These are phyloP conservation scores for Tylopilus sp. DNA, from an alignment of 768 basidiomycete genomes.

Conservation along the genomic window DNA sequence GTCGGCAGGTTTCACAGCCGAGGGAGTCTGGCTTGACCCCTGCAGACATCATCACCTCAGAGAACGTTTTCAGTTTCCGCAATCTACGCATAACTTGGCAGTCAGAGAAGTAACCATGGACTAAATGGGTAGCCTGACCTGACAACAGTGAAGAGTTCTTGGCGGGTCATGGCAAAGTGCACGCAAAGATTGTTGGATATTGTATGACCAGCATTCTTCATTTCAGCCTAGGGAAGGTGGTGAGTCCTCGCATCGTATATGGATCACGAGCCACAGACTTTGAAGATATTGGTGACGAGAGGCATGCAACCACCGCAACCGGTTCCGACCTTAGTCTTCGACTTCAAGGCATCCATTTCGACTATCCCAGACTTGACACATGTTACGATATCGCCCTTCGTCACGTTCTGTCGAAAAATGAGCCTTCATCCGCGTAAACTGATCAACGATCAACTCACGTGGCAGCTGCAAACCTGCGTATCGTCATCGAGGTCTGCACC, in stretches of 20 bases:
- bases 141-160: slow-evolving; percentile 64
- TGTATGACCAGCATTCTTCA: slow-evolving; percentile 61
- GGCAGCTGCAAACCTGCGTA: slow-evolving; percentile 69
- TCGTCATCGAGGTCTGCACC: slow-evolving; percentile 71
- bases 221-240: slow-evolving; percentile 44
- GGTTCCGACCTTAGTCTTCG: slow-evolving; percentile 65
- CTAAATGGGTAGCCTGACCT: slow-evolving; percentile 29
- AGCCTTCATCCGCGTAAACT: background rate
- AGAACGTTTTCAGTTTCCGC: slow-evolving; percentile 56
- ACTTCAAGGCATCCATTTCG: slow-evolving; percentile 52
- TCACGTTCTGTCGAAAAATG: slow-evolving; percentile 46
- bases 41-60: slow-evolving; percentile 46
- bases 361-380: slow-evolving; percentile 50
- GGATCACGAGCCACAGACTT: slow-evolving; percentile 19
- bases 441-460: slow-evolving; percentile 33
- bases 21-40: slow-evolving; percentile 47
- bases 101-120: background rate
- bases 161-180: slow-evolving; percentile 62
- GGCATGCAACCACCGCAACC: slow-evolving; percentile 77
- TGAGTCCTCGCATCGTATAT: background rate
- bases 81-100: slow-evolving; percentile 31
- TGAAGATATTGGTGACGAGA: slow-evolving; percentile 41
- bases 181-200: slow-evolving; percentile 59
- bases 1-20: slow-evolving; percentile 76
- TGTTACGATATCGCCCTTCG: slow-evolving; percentile 52